Evolutionary conservation across 1,284 basidiomycete species (phyloP).

Genomic region (Ustilago esculenta): DNA sequence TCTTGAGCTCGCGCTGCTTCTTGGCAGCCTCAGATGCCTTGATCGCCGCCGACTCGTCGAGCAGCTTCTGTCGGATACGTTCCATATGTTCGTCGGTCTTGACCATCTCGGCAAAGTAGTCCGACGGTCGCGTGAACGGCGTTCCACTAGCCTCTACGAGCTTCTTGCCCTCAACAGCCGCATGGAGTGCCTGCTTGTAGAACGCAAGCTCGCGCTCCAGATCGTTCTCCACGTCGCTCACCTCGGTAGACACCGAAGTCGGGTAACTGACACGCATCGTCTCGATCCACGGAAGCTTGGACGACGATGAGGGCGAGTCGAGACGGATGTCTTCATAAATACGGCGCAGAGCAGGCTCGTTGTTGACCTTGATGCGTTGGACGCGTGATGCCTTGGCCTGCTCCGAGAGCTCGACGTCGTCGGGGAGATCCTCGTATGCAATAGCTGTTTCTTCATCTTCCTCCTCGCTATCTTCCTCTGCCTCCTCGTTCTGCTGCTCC

Average conservation of each 20-base stretch:
- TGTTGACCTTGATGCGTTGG: conserved; percentile 64
- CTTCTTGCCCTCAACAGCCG: conserved; percentile 78
- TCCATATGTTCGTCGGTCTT: conserved; percentile 99
- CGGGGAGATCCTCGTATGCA: conserved; percentile 55
- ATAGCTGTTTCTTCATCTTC: conserved; percentile 35
- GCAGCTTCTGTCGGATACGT: conserved; percentile 85
- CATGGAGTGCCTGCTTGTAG: conserved; percentile 94
- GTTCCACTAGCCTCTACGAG: conserved; percentile 79
- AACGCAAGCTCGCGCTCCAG: conserved; percentile 93
- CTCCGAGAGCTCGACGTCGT: conserved; percentile 50
- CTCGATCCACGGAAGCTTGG: conserved; percentile 64
- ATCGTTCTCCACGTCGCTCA: conserved; percentile 79
- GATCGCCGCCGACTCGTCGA: conserved; percentile 88
- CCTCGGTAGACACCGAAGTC: conserved; percentile 68
- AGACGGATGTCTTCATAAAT: conserved; percentile 58
- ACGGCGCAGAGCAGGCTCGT: conserved; percentile 54
- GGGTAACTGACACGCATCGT: conserved; percentile 58
- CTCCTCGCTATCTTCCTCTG: conserved; percentile 46
- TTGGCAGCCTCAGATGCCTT: conserved; percentile 92
- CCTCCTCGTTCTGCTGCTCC: conserved; percentile 41
- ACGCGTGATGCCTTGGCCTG: conserved; percentile 47
- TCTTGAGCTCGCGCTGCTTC: conserved; percentile 92
- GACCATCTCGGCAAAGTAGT: conserved; percentile 99
- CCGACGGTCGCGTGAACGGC: conserved; percentile 88
- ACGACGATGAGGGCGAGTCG: conserved; percentile 39